Evolutionary conservation across 75 land plant genomes (phyloP), one percentile per base, ranked within the genome.

Genomic region (Chamaecyparis obtusa): DNA sequence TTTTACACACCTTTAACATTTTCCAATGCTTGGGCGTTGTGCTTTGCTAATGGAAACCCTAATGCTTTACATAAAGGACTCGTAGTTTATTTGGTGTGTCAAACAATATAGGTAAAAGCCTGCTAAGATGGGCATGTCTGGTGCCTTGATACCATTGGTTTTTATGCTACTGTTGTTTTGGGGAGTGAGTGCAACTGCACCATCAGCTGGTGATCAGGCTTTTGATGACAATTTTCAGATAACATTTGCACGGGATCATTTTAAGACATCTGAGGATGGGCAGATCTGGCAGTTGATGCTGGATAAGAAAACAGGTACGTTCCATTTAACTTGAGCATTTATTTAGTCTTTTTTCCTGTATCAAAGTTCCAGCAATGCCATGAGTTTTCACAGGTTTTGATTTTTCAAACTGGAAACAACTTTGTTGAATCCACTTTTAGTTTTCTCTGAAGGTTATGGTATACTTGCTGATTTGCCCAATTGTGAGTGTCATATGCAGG

Each of bases 221-320:
- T 95, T 95, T 77, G 87, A 88, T 24, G 92, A 91, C 14, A 89
- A 88, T 77, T 95, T 95, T 82, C 86, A 91, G 36, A 87, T 94
- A 39, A 88, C 85, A 87, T 91, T 92, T 88, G 92, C 95, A 3
- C 86, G 88, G 3, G 90, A 92, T 30, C 95, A 96, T 87, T 87
- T 96, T 84, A 89, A 54, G 85, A 90, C 94, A 15, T 90, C 95
- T n/a, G 89, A 89, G 8, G 93, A 92, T 86, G 97, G 97, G 27
- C 90, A 90, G 77, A 88, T 87, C 85, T 94, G 95, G 95, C 87
- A 89, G 36, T 91, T 96, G 79, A 85, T 88, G 16, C 82, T 96
- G 21, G 96, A 96, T 85, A 90, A 95, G 51, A 76, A 91, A 77
- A 85, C 95, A 88, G 97, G 97, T 94, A 87, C 32, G 11, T 30